A percentile compares a stretch with the other conserved stretches of the same genome.
Conservation (phyloP, 2,329 filamentous ascomycete species). For the Tolypocladium pustulatum region DNA sequence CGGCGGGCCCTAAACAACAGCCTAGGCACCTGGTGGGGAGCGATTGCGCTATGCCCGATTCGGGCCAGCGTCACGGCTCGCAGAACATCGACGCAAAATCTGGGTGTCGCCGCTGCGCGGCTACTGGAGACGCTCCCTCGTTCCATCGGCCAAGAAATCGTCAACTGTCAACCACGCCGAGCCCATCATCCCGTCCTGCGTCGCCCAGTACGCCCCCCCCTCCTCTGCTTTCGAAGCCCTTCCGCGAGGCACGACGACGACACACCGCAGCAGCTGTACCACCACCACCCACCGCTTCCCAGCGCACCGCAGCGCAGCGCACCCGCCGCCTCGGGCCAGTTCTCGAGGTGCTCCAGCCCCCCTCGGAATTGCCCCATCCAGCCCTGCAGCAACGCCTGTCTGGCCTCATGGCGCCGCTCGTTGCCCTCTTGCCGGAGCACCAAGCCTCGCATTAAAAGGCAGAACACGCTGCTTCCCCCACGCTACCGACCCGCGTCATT, state of each 20-base stretch:
- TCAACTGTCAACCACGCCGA: not conserved
- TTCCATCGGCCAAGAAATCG: not conserved
- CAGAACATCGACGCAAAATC: not conserved
- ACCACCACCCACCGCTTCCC: not conserved
- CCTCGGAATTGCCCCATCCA: not conserved
- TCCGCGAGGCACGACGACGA: not conserved
- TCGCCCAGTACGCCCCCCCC: not conserved
- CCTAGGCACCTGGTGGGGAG: not conserved
- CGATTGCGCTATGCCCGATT: not conserved
- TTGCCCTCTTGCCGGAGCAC: constrained; percentile 3
- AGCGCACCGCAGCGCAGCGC: not conserved
- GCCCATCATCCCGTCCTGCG: not conserved
- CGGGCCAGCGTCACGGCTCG: not conserved
- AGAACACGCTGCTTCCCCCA: not conserved
- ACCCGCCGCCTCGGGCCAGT: not conserved
- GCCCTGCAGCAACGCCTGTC: not conserved
- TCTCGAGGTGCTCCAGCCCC: not conserved
- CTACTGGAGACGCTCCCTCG: not conserved
- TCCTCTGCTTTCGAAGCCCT: not conserved
- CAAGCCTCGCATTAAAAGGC: constrained; percentile 3
- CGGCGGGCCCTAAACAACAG: not conserved
- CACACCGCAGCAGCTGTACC: not conserved
- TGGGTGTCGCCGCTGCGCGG: not conserved
- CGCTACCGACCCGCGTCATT: not conserved
- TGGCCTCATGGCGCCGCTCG: constrained; percentile 6